These are phyloP conservation scores for Ambrosia artemisiifolia DNA, from an alignment of 129 eudicot genomes.

Conservation along the genomic window DNA sequence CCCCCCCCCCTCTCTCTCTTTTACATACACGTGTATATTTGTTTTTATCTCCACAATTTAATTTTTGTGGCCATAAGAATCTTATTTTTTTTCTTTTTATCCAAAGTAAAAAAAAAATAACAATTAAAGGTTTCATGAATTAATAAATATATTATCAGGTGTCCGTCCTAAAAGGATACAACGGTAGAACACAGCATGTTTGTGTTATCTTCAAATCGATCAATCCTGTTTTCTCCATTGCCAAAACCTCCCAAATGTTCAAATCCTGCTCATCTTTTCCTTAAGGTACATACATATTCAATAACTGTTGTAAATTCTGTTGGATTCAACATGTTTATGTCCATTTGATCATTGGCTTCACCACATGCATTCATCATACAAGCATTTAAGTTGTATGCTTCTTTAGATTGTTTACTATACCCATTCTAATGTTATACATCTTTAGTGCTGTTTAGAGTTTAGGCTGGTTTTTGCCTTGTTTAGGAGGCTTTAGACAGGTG, in stretches of 20 bases:
- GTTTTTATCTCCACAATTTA: background rate
- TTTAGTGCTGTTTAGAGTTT: background rate
- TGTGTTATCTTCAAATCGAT: conserved; percentile 65
- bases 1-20: conserved; percentile 18
- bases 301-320: background rate
- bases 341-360: background rate
- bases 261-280: conserved; percentile 60
- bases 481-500: no score
- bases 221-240: conserved; percentile 50
- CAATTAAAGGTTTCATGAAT: conserved; percentile 8
- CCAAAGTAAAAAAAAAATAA: background rate
- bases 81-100: background rate
- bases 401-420: background rate
- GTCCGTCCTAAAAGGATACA: conserved; percentile 75
- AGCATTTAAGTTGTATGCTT: background rate
- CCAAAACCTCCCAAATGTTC: conserved; percentile 73
- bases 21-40: background rate
- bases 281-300: conserved; percentile 50
- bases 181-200: conserved; percentile 82
- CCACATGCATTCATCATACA: background rate
- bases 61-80: conserved; percentile 22
- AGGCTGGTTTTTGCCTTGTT: no score
- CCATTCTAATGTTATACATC: background rate
- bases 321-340: background rate
- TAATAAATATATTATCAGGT: conserved; percentile 8